A percentile compares a stretch with the other conserved stretches of the same genome.
phyloP scores from a whole-genome alignment of 352 stramenopile species.

The Pythium rhizo-oryzae region DNA sequence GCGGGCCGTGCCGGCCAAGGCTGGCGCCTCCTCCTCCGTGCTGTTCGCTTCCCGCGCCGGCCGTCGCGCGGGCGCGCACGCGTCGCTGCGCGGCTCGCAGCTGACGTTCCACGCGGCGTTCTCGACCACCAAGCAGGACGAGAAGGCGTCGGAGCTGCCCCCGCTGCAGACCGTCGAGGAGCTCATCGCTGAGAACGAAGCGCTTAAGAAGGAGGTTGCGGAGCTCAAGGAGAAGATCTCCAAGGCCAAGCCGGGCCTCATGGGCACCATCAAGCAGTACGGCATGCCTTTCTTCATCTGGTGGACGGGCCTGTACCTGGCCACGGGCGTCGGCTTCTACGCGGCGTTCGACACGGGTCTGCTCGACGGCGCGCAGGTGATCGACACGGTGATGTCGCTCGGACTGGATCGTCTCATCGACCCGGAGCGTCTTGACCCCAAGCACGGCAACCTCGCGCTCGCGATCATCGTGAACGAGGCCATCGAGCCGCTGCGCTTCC shows the following conservation, averaged over 20 bases:
- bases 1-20: constrained; percentile 9
- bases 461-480: constrained; percentile 87
- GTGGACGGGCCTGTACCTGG: constrained; percentile 84
- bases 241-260: constrained; percentile 72
- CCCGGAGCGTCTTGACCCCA: constrained; percentile 73
- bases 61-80: neutral
- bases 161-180: constrained; percentile 68
- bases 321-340: constrained; percentile 74
- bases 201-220: constrained; percentile 70
- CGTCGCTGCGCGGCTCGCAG: constrained; percentile 33
- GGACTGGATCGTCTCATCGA: constrained; percentile 82
- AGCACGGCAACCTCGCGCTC: constrained; percentile 86
- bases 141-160: constrained; percentile 29
- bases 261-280: constrained; percentile 83
- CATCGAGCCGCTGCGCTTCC: constrained; percentile 84
- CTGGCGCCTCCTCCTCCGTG: neutral
- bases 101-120: constrained; percentile 45
- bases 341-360: constrained; percentile 72
- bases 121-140: constrained; percentile 45
- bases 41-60: constrained; percentile 23
- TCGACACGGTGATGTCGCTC: constrained; percentile 84
- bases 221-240: constrained; percentile 56
- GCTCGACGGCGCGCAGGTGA: constrained; percentile 76
- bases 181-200: constrained; percentile 75
- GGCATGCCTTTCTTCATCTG: constrained; percentile 84